These are phyloP conservation scores for Mrakiaceae sp. DNA, from an alignment of 1,284 basidiomycete species.

Conservation along the genomic window DNA sequence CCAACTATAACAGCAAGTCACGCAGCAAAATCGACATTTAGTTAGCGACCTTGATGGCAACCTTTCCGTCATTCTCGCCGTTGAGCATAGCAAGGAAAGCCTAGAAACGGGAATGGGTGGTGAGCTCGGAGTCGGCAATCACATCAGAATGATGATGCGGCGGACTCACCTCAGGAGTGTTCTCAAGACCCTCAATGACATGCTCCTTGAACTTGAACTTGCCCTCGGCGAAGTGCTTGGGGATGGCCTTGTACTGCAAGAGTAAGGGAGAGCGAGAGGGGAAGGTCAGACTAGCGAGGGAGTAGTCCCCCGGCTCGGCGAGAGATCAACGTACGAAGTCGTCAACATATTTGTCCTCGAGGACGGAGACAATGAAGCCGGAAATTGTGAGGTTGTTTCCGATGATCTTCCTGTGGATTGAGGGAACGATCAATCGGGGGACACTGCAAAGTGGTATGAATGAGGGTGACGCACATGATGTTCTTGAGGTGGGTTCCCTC, in stretches of 20 bases:
- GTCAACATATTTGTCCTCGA: slow-evolving; percentile 18
- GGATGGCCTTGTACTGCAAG: slow-evolving; percentile 17
- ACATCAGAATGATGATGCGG: no score
- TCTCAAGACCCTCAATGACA: slow-evolving; percentile 18
- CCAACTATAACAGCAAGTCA: no score
- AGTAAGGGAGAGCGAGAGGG: no score
- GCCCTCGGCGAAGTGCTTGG: slow-evolving; percentile 18
- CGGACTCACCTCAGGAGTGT: slow-evolving; percentile 5
- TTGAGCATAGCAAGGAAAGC: slow-evolving; percentile 21
- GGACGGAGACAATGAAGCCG: slow-evolving; percentile 23
- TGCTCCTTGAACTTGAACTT: slow-evolving; percentile 23
- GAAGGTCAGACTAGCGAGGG: no score
- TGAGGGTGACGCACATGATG: slow-evolving; percentile 16
- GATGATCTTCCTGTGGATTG: slow-evolving; percentile 3
- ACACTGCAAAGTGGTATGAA: slow-evolving; percentile 18
- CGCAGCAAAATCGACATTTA: no score
- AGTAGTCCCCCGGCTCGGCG: no score
- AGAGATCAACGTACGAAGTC: slow-evolving; percentile 11
- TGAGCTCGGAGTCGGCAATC: neutral
- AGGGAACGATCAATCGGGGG: neutral
- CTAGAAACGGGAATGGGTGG: neutral
- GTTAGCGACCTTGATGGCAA: slow-evolving; percentile 16
- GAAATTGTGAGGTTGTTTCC: slow-evolving; percentile 16
- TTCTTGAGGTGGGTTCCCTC: slow-evolving; percentile 22
- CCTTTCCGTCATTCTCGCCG: slow-evolving; percentile 20